These are phyloP conservation scores for Tuctoria greenei DNA, from an alignment of 176 grass and related monocot genomes.

Conservation along the genomic window DNA sequence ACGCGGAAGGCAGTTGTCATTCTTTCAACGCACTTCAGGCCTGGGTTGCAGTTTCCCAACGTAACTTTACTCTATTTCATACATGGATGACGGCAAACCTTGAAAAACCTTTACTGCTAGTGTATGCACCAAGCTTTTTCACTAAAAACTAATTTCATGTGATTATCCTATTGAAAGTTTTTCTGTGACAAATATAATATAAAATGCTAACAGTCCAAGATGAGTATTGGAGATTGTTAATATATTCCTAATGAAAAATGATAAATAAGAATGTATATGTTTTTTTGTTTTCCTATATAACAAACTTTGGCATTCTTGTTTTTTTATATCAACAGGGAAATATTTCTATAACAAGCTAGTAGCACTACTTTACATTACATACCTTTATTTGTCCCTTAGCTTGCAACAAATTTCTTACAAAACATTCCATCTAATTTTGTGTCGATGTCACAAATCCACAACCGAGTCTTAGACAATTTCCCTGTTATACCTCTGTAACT, in stretches of 20 bases:
- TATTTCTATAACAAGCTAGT: not conserved
- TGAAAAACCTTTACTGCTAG: not conserved
- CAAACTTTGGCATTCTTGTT: not conserved
- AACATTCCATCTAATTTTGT: constrained; percentile 20
- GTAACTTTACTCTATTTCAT: not conserved
- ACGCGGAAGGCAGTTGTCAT: not conserved
- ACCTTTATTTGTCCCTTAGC: constrained; percentile 46
- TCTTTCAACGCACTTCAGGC: constrained; percentile 25
- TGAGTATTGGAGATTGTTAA: not conserved
- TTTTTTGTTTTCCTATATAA: not conserved
- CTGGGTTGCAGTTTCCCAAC: not conserved
- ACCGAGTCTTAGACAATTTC: constrained; percentile 38
- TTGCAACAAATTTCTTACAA: constrained; percentile 50
- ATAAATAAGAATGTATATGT: not conserved
- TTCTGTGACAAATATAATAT: not conserved
- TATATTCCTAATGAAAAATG: not conserved
- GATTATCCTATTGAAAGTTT: not conserved
- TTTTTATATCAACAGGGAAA: not conserved
- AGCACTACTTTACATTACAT: constrained; percentile 28
- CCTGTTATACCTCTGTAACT: constrained; percentile 30
- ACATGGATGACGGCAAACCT: not conserved
- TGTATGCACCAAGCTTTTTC: not conserved
- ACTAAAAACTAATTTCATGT: not conserved
- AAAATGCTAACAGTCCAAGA: not conserved
- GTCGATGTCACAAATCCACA: constrained; percentile 25